Conservation (phyloP, 2,329 filamentous ascomycete genomes). For the Alternaria alternata region DNA sequence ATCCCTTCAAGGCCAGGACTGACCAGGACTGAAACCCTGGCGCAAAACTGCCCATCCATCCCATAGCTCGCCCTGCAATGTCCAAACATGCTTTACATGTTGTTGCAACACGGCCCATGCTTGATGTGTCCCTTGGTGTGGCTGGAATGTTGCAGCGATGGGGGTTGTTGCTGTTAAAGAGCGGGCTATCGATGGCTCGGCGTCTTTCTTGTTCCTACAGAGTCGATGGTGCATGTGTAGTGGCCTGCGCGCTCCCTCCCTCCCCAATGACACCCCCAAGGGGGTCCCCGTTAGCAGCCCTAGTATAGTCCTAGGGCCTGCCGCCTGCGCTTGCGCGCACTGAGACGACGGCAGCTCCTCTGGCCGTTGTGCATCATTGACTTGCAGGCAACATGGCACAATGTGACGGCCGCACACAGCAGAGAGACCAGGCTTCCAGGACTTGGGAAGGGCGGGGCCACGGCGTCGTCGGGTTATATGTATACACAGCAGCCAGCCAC, state of each 20-base stretch:
- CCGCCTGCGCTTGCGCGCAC: constrained; percentile 17
- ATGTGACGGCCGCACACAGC: not conserved
- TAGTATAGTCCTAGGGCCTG: constrained; percentile 12
- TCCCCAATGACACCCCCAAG: constrained; percentile 6
- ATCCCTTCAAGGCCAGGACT: no score
- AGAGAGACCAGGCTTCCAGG: constrained; percentile 9
- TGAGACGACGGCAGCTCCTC: constrained; percentile 10
- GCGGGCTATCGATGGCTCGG: not conserved
- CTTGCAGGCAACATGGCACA: not conserved
- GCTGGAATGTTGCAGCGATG: not conserved
- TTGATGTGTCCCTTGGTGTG: not conserved
- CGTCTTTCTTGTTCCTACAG: constrained; percentile 11
- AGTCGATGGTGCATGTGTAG: constrained; percentile 12
- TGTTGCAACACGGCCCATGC: not conserved
- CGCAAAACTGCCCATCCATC: not conserved
- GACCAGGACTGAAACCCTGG: not conserved
- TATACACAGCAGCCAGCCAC: constrained; percentile 14
- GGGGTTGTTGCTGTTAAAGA: not conserved
- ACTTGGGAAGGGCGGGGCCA: constrained; percentile 10
- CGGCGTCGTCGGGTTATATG: constrained; percentile 14
- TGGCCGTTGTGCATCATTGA: constrained; percentile 3
- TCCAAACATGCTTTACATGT: not conserved
- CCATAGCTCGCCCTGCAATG: not conserved
- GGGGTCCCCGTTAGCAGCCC: constrained; percentile 12
- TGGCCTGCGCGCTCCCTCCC: not conserved